phyloP scores from a whole-genome alignment of 106 monocot genomes.

The Apostasia ramifera region DNA sequence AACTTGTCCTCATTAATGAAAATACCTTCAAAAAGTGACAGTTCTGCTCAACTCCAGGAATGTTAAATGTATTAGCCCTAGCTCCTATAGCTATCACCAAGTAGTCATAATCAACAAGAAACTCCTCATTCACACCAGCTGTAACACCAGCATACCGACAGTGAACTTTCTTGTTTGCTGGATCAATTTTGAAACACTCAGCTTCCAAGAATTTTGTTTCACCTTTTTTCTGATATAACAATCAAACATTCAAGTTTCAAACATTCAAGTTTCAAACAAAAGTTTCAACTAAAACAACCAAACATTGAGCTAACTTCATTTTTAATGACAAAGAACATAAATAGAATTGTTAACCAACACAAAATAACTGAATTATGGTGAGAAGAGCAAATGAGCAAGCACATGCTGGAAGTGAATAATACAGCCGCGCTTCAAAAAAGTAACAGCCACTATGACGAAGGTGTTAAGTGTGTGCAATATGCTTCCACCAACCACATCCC shows the following conservation, averaged over 20 bases:
- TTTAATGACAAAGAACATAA: no score
- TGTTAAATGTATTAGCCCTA: conserved; percentile 55
- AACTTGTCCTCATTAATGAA: not conserved
- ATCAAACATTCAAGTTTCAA: not conserved
- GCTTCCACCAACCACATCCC: no score
- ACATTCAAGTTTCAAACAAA: no score
- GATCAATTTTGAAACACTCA: conserved; percentile 23
- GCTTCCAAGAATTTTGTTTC: conserved; percentile 34
- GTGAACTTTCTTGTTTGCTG: conserved; percentile 19
- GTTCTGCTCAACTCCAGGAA: conserved; percentile 55
- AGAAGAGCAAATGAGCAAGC: no score
- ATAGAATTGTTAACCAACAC: no score
- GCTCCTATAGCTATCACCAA: conserved; percentile 43
- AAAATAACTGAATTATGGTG: no score
- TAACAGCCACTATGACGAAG: no score
- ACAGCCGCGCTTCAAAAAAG: no score
- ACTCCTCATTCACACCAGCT: conserved; percentile 45
- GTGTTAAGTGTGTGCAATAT: no score
- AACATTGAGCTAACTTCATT: no score
- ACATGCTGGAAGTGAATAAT: no score
- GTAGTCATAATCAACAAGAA: conserved; percentile 32
- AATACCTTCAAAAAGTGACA: conserved; percentile 65
- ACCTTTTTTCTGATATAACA: conserved; percentile 33
- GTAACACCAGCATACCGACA: conserved; percentile 28
- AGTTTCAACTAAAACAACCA: no score